Conservation (phyloP, 139 green algal species). For the Haematococcus lacustris region DNA sequence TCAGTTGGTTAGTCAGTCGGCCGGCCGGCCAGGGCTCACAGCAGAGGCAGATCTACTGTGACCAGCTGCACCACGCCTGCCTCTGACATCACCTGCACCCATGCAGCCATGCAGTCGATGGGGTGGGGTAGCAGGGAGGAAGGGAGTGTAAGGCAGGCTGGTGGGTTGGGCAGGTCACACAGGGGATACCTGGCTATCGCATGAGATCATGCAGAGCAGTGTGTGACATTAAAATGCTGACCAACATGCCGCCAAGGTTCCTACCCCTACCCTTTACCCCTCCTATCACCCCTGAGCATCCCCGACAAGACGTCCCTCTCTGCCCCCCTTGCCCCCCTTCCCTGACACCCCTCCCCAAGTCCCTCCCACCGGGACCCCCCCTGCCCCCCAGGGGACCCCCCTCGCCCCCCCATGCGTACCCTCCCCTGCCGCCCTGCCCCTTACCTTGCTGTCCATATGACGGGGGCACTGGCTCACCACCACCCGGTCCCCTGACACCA, state of each 20-base stretch:
- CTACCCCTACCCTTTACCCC: too few species aligned
- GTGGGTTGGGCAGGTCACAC: background rate
- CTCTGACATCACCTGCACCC: constrained; percentile 31
- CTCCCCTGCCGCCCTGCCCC: background rate
- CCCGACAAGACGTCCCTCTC: background rate
- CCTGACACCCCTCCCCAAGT: too few species aligned
- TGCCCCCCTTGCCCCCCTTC: background rate
- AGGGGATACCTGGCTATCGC: background rate
- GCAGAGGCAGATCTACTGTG: too few species aligned
- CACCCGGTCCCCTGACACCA: constrained; percentile 37
- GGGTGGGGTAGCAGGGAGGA: background rate
- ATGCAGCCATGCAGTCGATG: too few species aligned
- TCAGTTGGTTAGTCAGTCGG: too few species aligned
- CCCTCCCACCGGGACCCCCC: too few species aligned
- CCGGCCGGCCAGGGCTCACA: too few species aligned
- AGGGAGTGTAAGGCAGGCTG: background rate
- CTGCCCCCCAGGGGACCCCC: background rate
- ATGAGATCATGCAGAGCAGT: background rate
- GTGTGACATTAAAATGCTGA: background rate
- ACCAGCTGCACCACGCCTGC: constrained; percentile 49
- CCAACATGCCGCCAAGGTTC: background rate
- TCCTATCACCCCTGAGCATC: too few species aligned
- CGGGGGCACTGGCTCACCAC: constrained; percentile 50
- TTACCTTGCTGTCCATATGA: constrained; percentile 16
- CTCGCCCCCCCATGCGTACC: background rate